These are phyloP conservation scores for Paracoccidioides brasiliensis DNA, from an alignment of 2,329 filamentous ascomycete species.

Conservation along the genomic window DNA sequence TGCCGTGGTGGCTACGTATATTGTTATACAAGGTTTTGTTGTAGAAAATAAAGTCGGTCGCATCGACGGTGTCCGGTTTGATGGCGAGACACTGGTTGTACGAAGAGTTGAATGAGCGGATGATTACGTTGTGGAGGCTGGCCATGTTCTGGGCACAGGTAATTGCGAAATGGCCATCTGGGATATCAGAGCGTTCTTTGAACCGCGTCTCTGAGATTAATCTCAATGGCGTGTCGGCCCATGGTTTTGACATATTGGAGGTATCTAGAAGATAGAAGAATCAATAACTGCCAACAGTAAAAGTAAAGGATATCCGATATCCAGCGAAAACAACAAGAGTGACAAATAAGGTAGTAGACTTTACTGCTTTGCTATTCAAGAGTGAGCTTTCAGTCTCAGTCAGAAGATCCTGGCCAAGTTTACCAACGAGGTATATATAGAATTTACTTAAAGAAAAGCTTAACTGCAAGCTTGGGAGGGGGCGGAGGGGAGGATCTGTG, in stretches of 20 bases:
- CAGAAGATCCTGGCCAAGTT: background rate
- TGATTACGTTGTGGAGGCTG: constrained; percentile 28
- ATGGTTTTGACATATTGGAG: constrained; percentile 5
- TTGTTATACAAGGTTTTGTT: constrained; percentile 20
- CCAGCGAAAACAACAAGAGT: background rate
- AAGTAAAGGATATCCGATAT: background rate
- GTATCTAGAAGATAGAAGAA: background rate
- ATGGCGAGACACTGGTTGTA: constrained; percentile 25
- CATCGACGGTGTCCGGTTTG: constrained; percentile 11
- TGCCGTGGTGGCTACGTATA: constrained; percentile 22
- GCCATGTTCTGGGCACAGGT: constrained; percentile 14
- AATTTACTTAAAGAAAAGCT: too few species aligned
- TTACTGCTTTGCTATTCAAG: background rate
- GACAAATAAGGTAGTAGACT: background rate
- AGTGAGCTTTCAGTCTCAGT: background rate
- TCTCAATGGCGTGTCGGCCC: constrained; percentile 7
- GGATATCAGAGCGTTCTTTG: constrained; percentile 6
- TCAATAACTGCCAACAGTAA: background rate
- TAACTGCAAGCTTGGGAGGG: too few species aligned
- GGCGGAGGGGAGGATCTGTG: background rate
- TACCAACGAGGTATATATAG: too few species aligned
- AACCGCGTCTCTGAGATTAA: constrained; percentile 7
- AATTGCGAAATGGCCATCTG: constrained; percentile 4
- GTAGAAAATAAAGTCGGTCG: constrained; percentile 20
- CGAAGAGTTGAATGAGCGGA: constrained; percentile 30